Evolutionary conservation across 306 rosid species (phyloP).

Genomic region (Nissolia schottii): DNA sequence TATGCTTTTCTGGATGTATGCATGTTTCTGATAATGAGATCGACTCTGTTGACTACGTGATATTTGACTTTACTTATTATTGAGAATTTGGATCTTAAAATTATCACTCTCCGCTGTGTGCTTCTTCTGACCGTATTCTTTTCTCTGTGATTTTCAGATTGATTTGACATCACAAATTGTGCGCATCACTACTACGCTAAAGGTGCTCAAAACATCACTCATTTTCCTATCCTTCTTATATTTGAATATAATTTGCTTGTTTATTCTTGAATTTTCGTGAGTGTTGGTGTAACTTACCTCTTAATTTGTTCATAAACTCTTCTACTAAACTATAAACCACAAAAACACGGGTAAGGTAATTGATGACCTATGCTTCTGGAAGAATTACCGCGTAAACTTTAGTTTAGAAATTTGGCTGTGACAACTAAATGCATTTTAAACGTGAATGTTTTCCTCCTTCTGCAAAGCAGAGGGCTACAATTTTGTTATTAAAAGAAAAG

Average conservation of each 20-base stretch:
- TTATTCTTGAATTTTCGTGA: background rate
- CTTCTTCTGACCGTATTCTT: conserved; percentile 8
- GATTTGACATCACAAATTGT: conserved; percentile 87
- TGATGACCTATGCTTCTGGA: conserved; percentile 2
- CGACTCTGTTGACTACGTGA: background rate
- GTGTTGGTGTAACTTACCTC: background rate
- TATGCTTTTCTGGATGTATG: background rate
- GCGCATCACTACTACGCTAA: conserved; percentile 68
- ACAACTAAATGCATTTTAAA: background rate
- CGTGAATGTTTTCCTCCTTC: background rate
- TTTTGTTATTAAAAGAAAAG: conserved; percentile 2
- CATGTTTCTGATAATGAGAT: background rate
- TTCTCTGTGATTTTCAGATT: conserved; percentile 49
- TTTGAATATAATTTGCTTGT: background rate
- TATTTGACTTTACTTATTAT: background rate
- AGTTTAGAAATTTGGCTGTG: background rate
- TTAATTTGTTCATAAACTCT: background rate
- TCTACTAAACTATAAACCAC: background rate
- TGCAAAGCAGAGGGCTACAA: background rate
- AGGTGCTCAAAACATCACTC: conserved; percentile 41
- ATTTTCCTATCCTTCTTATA: background rate
- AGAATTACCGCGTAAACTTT: background rate
- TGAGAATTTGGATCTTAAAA: background rate
- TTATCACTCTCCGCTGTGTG: background rate
- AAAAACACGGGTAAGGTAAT: background rate